Conservation (phyloP, 225 moss, liverwort and hornwort genomes). For the Asterella californica region DNA sequence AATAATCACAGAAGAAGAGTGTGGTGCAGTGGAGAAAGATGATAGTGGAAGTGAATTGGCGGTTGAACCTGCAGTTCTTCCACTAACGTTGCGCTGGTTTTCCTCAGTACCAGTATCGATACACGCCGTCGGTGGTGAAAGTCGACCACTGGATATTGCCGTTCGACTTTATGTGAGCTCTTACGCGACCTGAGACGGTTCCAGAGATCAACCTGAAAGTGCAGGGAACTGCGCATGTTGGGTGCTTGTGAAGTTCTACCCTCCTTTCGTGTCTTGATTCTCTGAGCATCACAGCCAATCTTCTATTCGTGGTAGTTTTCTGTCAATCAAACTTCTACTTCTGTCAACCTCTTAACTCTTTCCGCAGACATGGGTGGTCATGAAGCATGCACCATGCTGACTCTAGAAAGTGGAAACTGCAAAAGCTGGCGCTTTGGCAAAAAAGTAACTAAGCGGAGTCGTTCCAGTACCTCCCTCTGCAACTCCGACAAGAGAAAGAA, state of each 20-base stretch:
- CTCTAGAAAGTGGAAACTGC: too few species aligned
- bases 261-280: not conserved
- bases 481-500: not conserved
- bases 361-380: too few species aligned
- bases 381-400: not conserved
- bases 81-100: constrained; percentile 78
- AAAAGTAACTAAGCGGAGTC: not conserved
- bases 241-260: not conserved
- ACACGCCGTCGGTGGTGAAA: constrained; percentile 80
- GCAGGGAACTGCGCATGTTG: not conserved
- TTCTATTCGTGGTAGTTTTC: not conserved
- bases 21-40: constrained; percentile 46
- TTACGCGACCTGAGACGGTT: constrained; percentile 48
- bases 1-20: constrained; percentile 50
- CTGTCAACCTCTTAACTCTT: not conserved
- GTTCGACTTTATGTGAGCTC: constrained; percentile 96
- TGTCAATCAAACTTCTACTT: not conserved
- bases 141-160: constrained; percentile 76
- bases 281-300: not conserved
- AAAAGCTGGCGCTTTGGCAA: not conserved
- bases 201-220: not conserved
- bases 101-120: constrained; percentile 86
- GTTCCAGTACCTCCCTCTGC: not conserved
- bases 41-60: constrained; percentile 53
- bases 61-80: constrained; percentile 85